Base-by-base conservation (phyloP, 2,329 filamentous ascomycete genomes). In the Botrytis aclada region DNA sequence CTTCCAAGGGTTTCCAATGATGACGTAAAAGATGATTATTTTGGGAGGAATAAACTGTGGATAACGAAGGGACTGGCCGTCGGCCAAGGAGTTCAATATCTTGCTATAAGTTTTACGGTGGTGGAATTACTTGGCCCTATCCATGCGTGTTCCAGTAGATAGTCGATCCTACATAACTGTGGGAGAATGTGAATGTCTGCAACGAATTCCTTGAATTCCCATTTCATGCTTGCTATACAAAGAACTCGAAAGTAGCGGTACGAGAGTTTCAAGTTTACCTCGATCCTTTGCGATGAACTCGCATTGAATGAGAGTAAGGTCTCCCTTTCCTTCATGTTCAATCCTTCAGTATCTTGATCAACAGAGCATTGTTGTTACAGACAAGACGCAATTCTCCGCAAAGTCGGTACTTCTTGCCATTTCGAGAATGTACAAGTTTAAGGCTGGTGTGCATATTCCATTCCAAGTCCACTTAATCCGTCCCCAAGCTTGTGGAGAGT, bases 1-100 rank as follows among this genome's bases (percentile, higher is more conserved):
- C 58, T 51, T 70, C 29, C 54, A 58, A 29, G 58, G 43, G 34
- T 70, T 70, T 70, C 56, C 43, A 37, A 45, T 41, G 16, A 70
- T 51, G 41, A 47, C 58, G 41, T 63, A 70, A 29, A 41, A 70
- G 14, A 39, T 22, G 10, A 29, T 9, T 54, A 66, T 37, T 14
- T 39, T 22, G 22, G 45, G 34, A 10, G 2, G 20, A 39, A 18
- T 10, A 29, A n/a, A 12, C 25, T 54, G 34, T 51, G 34, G 25
- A n/a, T 41, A 43, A 64, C 18, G 0, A 67, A 39, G 25, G 32
- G n/a, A 29, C 29, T 67, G 45, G 9, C 22, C 14, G 45, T 43
- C 37, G 34, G 9, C 14, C 12, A 25, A 39, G 34, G 10, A 22
- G 5, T 67, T 66, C 14, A 10, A 16, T 12, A 20, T 66, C 20